A percentile compares a stretch with the other conserved stretches of the same genome.
Evolutionary conservation across 345 rosid species (phyloP).

Genomic region (Hibiscus trionum): DNA sequence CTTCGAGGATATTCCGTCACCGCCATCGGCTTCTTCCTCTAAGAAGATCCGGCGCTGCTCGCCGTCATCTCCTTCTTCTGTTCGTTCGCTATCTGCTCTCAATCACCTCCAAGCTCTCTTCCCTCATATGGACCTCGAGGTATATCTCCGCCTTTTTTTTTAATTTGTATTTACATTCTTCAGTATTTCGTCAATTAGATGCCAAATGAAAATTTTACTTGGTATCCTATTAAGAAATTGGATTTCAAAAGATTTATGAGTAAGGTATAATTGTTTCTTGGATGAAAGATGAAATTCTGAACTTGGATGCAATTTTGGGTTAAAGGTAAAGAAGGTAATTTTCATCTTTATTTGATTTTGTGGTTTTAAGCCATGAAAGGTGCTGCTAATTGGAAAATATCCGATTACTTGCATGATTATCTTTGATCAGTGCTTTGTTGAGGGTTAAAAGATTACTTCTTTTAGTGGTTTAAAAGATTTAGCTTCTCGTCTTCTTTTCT

Average conservation of each 20-base stretch:
- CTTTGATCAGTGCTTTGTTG: neutral
- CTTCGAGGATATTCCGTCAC: slow-evolving; percentile 59
- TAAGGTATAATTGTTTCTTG: too few relatives aligned
- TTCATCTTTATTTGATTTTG: neutral
- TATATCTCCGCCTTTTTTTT: neutral
- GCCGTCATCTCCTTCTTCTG: slow-evolving; percentile 34
- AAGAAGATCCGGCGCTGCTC: slow-evolving; percentile 55
- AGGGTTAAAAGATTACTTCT: neutral
- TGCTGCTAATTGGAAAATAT: too few relatives aligned
- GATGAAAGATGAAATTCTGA: neutral
- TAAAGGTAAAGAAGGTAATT: neutral
- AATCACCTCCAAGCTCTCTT: slow-evolving; percentile 46
- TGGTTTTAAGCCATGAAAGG: neutral
- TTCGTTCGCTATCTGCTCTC: slow-evolving; percentile 21
- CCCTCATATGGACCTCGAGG: neutral
- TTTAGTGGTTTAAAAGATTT: neutral
- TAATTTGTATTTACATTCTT: neutral
- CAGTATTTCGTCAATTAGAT: too few relatives aligned
- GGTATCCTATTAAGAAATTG: neutral
- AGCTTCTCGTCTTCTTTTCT: neutral
- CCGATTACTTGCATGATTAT: neutral
- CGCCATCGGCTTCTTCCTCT: slow-evolving; percentile 34
- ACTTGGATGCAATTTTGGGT: neutral
- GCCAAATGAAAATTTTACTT: too few relatives aligned
- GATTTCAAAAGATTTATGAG: neutral